Evolutionary conservation across 2,329 filamentous ascomycete genomes (phyloP).

Genomic region (Fusarium solani-melongenae): DNA sequence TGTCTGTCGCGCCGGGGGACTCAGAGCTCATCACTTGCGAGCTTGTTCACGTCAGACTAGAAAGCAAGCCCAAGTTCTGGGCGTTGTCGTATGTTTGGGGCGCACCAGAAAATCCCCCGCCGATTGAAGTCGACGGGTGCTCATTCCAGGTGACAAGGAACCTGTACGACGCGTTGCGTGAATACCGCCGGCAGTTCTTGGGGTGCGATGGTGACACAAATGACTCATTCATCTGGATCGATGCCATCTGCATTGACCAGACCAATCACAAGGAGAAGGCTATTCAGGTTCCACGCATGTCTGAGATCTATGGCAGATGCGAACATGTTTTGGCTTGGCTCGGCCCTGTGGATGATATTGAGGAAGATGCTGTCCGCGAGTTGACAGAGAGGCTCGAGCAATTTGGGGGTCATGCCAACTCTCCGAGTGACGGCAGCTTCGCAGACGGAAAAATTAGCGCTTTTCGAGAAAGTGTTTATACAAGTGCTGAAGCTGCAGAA

Average conservation of each 20-base stretch:
- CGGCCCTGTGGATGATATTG: neutral
- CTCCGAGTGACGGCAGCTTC: accelerated
- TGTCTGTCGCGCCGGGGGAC: neutral
- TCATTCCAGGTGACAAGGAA: constrained; percentile 10
- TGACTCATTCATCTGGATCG: constrained; percentile 2
- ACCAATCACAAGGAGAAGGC: constrained; percentile 14
- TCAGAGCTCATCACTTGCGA: neutral
- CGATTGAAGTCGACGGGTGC: neutral
- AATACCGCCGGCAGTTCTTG: neutral
- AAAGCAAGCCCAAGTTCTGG: constrained; percentile 5
- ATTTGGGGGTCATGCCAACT: neutral
- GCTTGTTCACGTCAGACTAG: neutral
- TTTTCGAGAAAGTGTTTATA: neutral
- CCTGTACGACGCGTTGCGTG: constrained; percentile 3
- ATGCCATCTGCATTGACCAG: constrained; percentile 27
- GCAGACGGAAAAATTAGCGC: neutral
- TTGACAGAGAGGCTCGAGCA: neutral
- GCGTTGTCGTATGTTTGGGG: constrained; percentile 29
- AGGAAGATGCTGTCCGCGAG: neutral
- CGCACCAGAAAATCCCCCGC: neutral
- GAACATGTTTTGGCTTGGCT: constrained; percentile 23
- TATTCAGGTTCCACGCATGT: constrained; percentile 20
- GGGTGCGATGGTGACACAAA: neutral
- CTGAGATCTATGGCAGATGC: constrained; percentile 23
- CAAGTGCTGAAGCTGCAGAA: accelerated